These are phyloP conservation scores for Lasiosphaeris hirsuta DNA, from an alignment of 495 filamentous ascomycete genomes.

Conservation along the genomic window DNA sequence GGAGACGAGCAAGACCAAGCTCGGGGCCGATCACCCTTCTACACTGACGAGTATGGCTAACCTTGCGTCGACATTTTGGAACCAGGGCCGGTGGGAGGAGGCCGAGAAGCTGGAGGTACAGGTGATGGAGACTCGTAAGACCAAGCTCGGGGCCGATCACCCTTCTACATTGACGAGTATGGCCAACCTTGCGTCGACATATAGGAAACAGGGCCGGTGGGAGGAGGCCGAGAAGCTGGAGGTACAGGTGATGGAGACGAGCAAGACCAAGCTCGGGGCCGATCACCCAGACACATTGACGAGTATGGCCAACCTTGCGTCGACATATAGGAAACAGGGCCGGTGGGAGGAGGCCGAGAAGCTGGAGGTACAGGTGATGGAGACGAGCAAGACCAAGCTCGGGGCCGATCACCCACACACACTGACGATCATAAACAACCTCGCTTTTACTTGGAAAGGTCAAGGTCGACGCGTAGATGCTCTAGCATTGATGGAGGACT, in stretches of 20 bases:
- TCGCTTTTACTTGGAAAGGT: conserved; percentile 10
- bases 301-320: not conserved
- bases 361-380: conserved; percentile 14
- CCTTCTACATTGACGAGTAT: not conserved
- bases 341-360: conserved; percentile 14
- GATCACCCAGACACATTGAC: conserved; percentile 24
- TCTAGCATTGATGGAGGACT: conserved; percentile 10
- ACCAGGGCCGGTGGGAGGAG: conserved; percentile 5
- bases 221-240: conserved; percentile 12
- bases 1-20: conserved; percentile 22
- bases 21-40: conserved; percentile 31
- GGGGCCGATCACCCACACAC: conserved; percentile 30
- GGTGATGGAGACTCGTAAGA: conserved; percentile 35
- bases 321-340: conserved; percentile 4
- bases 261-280: conserved; percentile 27
- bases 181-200: not conserved
- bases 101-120: not conserved
- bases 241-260: conserved; percentile 17
- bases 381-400: conserved; percentile 25
- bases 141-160: conserved; percentile 30
- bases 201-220: not conserved
- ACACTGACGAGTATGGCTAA: conserved; percentile 7
- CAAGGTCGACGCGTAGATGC: conserved; percentile 8
- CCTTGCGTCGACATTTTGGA: conserved; percentile 10
- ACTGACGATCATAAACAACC: conserved; percentile 5